Percentiles rank a stretch among this genome's conserved stretches.
These are phyloP conservation scores for Cyclotella atomus DNA, from an alignment of 108 stramenopile genomes.

Conservation along the genomic window DNA sequence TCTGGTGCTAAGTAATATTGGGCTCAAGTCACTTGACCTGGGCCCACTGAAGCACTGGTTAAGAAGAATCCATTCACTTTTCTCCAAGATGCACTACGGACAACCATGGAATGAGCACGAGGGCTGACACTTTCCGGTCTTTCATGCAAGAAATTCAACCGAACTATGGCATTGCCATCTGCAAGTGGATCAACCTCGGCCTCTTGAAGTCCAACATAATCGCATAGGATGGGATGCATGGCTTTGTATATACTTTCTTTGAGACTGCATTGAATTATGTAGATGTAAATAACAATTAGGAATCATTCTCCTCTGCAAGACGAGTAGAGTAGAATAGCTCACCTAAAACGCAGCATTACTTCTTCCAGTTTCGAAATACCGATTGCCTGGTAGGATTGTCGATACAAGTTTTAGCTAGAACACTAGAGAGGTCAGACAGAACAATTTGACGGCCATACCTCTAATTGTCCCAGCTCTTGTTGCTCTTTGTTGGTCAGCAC, in stretches of 20 bases:
- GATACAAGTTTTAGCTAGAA: background rate
- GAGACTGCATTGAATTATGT: too few species aligned
- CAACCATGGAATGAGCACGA: conserved; percentile 40
- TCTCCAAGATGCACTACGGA: conserved; percentile 69
- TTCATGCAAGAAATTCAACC: conserved; percentile 35
- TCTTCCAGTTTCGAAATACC: conserved; percentile 73
- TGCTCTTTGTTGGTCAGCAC: conserved; percentile 72
- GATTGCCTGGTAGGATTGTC: conserved; percentile 25
- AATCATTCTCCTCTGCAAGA: too few species aligned
- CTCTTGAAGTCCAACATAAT: conserved; percentile 87
- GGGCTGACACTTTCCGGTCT: conserved; percentile 33
- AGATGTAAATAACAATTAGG: too few species aligned
- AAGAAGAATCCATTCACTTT: conserved; percentile 53
- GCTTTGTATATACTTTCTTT: conserved; percentile 91
- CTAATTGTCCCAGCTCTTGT: conserved; percentile 55
- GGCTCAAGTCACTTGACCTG: background rate
- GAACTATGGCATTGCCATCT: conserved; percentile 77
- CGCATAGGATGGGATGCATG: conserved; percentile 77
- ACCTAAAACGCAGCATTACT: conserved; percentile 81
- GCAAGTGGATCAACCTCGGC: conserved; percentile 73
- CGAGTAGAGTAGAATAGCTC: conserved; percentile 4
- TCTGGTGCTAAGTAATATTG: background rate
- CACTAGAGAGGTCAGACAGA: background rate
- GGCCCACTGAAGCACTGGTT: conserved; percentile 52
- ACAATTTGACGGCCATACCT: conserved; percentile 16